phyloP scores from a whole-genome alignment of 2,329 filamentous ascomycete genomes.

The Hirsutella thompsonii region DNA sequence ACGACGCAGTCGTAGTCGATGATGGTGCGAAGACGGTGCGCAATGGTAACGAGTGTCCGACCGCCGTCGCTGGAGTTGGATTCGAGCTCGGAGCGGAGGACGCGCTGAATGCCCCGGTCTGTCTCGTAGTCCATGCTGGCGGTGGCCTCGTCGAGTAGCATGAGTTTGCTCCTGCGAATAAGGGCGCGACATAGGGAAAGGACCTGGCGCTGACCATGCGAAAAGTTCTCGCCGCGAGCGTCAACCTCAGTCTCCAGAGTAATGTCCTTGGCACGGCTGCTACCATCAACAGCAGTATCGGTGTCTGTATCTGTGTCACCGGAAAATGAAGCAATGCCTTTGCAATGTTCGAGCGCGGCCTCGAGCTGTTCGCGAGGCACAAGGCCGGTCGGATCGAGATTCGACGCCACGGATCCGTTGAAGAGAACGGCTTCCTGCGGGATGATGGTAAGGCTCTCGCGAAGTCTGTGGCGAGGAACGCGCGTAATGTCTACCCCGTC shows the following conservation, averaged over 20 bases:
- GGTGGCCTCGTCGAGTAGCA: conserved; percentile 46
- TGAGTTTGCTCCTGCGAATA: conserved; percentile 39
- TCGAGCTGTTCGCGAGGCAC: conserved; percentile 39
- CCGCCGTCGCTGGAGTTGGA: conserved; percentile 16
- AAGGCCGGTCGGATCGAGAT: conserved; percentile 52
- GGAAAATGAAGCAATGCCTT: conserved; percentile 41
- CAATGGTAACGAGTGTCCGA: conserved; percentile 43
- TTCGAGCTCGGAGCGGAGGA: conserved; percentile 35
- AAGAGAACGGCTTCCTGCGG: conserved; percentile 47
- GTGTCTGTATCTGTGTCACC: conserved; percentile 15
- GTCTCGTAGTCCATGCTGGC: conserved; percentile 48
- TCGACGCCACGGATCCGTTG: conserved; percentile 36
- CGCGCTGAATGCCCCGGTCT: conserved; percentile 40
- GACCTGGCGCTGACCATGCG: conserved; percentile 44
- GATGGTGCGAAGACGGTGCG: conserved; percentile 44
- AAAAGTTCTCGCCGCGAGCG: conserved; percentile 41
- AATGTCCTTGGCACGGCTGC: conserved; percentile 11
- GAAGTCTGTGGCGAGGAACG: conserved; percentile 34
- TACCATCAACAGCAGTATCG: conserved; percentile 8
- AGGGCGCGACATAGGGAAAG: conserved; percentile 44
- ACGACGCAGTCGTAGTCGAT: conserved; percentile 47
- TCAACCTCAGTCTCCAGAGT: conserved; percentile 33
- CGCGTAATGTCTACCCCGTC: conserved; percentile 43
- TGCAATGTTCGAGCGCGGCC: conserved; percentile 48
- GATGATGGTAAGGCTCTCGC: conserved; percentile 43